Conservation (phyloP, 352 stramenopile species). For the Phytopythium sindhum region DNA sequence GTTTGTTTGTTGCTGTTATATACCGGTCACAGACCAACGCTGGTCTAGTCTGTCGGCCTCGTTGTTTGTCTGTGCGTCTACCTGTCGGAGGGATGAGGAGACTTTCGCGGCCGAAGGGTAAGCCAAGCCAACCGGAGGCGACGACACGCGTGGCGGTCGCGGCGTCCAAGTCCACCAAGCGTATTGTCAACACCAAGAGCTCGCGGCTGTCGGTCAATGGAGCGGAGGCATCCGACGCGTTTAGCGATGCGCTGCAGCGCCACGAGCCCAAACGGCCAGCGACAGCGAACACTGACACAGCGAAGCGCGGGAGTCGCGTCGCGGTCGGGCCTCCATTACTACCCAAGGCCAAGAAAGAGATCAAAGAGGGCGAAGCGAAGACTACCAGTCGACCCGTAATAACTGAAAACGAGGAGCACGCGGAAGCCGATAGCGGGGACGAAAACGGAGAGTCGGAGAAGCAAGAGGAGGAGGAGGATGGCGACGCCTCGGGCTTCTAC, state of each 20-base stretch:
- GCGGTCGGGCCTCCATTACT: not conserved
- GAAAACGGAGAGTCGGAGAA: constrained; percentile 3
- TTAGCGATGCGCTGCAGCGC: constrained; percentile 28
- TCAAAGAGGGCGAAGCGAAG: not conserved
- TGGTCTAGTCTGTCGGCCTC: not conserved
- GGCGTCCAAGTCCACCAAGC: constrained; percentile 3
- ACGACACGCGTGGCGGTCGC: constrained; percentile 4
- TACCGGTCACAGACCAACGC: too few relatives aligned
- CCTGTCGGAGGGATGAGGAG: not conserved
- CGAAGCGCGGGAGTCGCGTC: not conserved
- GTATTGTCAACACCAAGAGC: not conserved
- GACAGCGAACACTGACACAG: not conserved
- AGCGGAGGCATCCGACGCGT: constrained; percentile 13
- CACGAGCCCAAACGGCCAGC: constrained; percentile 4
- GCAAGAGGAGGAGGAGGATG: constrained; percentile 24
- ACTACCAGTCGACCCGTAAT: too few relatives aligned
- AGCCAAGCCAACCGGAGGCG: not conserved
- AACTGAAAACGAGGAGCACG: not conserved
- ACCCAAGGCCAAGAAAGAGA: not conserved
- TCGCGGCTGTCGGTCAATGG: not conserved
- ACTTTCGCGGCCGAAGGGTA: not conserved
- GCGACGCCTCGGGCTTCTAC: constrained; percentile 23
- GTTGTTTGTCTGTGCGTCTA: not conserved
- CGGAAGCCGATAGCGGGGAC: not conserved
- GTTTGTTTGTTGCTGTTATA: too few relatives aligned